These are phyloP conservation scores for Lepidium sativum DNA, from an alignment of 345 rosid species.

Conservation along the genomic window DNA sequence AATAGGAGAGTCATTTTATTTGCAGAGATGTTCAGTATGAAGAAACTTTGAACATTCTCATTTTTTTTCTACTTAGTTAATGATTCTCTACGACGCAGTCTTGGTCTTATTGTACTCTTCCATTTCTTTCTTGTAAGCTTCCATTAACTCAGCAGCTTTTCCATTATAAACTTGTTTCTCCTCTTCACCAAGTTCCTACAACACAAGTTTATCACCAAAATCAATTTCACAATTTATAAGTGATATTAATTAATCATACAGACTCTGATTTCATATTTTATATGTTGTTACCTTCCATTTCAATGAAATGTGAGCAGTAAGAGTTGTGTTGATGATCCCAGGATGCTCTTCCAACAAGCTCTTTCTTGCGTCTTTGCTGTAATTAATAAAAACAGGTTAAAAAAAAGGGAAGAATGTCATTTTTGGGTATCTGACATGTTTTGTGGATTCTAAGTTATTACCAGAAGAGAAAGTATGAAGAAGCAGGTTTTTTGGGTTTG, in stretches of 20 bases:
- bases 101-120: conserved; percentile 51
- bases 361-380: conserved; percentile 67
- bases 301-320: conserved; percentile 60
- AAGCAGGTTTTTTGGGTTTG: conserved; percentile 80
- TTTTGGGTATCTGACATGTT: not conserved
- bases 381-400: not conserved
- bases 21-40: conserved; percentile 17
- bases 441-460: not conserved
- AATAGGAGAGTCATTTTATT: not conserved
- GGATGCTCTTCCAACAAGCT: conserved; percentile 45
- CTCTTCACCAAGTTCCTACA: conserved; percentile 61
- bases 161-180: conserved; percentile 57
- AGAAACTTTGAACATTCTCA: conserved; percentile 20
- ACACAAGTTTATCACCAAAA: not conserved
- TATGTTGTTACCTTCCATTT: conserved; percentile 56
- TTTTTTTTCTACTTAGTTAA: not conserved
- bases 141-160: conserved; percentile 72
- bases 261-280: not conserved
- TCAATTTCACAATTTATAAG: not conserved
- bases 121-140: conserved; percentile 62
- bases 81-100: not conserved
- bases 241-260: not conserved
- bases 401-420: not conserved
- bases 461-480: conserved; percentile 69
- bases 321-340: conserved; percentile 49